Percentiles rank a stretch among this genome's conserved stretches.
These are phyloP conservation scores for Trichocomaceae sp. DNA, from an alignment of 2,329 filamentous ascomycete genomes.

Conservation along the genomic window DNA sequence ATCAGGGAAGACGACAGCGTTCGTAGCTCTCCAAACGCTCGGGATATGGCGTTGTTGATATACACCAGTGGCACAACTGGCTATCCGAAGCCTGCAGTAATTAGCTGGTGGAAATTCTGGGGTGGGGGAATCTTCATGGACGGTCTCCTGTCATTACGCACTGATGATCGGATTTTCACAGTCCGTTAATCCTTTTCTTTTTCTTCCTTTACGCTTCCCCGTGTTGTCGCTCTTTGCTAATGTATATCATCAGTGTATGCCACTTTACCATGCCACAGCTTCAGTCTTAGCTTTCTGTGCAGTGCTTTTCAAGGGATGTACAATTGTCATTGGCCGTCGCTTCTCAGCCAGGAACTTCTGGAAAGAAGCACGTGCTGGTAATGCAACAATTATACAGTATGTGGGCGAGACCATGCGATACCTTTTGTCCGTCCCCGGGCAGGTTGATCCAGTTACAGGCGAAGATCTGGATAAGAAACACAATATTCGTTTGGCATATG, in stretches of 20 bases:
- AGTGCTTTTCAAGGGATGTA: conserved; percentile 55
- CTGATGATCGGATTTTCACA: conserved; percentile 67
- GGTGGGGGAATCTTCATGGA: conserved; percentile 48
- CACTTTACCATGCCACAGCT: conserved; percentile 79
- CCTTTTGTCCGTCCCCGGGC: conserved; percentile 60
- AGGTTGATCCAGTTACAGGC: conserved; percentile 57
- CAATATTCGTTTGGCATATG: conserved; percentile 66
- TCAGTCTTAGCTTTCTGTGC: conserved; percentile 61
- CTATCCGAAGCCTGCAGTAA: conserved; percentile 70
- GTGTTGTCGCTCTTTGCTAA: background rate
- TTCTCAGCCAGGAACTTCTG: conserved; percentile 75
- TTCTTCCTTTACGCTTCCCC: background rate
- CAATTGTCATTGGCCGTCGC: conserved; percentile 65
- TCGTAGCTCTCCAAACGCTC: conserved; percentile 45
- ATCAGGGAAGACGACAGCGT: conserved; percentile 54
- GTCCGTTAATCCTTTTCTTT: conserved; percentile 36
- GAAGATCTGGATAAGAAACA: conserved; percentile 66
- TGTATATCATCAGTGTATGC: conserved; percentile 59
- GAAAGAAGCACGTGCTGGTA: conserved; percentile 62
- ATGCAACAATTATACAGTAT: conserved; percentile 75
- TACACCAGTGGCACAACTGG: conserved; percentile 84
- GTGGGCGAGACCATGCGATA: conserved; percentile 85
- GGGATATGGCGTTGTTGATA: conserved; percentile 65
- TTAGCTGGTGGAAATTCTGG: conserved; percentile 63
- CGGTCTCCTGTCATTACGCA: conserved; percentile 52